phyloP scores from a whole-genome alignment of 2,329 filamentous ascomycete species.

The Cryphonectria carpinicola region DNA sequence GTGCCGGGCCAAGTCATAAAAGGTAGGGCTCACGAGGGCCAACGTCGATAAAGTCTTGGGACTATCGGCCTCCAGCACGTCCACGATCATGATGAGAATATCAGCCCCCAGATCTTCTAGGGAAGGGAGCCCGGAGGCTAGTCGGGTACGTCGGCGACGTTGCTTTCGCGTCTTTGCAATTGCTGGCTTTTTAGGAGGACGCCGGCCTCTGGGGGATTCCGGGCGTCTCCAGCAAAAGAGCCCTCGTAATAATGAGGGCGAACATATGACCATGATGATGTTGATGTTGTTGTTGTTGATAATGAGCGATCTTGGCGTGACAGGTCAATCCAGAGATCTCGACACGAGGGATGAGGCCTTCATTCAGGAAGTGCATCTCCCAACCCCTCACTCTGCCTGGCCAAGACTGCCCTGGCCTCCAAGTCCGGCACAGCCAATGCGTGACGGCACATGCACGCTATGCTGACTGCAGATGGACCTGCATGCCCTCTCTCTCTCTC shows the following conservation, averaged over 20 bases:
- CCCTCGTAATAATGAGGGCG: background rate
- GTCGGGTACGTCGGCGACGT: background rate
- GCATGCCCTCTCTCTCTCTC: background rate
- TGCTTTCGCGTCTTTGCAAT: background rate
- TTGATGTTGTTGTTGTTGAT: too few species aligned
- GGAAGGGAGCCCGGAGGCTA: background rate
- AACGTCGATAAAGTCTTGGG: background rate
- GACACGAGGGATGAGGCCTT: background rate
- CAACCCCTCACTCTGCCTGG: background rate
- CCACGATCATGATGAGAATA: background rate
- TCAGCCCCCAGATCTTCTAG: background rate
- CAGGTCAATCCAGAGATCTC: background rate
- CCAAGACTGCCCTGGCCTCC: background rate
- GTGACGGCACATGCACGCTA: background rate
- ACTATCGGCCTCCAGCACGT: background rate
- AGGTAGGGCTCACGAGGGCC: slow-evolving; percentile 1
- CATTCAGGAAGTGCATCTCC: background rate
- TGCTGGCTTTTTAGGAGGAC: background rate
- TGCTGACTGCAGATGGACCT: background rate
- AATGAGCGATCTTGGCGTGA: background rate
- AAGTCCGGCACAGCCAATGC: background rate
- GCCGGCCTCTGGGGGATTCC: background rate
- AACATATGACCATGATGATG: background rate
- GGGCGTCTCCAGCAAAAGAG: background rate
- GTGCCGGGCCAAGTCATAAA: background rate